phyloP scores from a whole-genome alignment of 768 basidiomycete genomes.

The Trametes cubensis region DNA sequence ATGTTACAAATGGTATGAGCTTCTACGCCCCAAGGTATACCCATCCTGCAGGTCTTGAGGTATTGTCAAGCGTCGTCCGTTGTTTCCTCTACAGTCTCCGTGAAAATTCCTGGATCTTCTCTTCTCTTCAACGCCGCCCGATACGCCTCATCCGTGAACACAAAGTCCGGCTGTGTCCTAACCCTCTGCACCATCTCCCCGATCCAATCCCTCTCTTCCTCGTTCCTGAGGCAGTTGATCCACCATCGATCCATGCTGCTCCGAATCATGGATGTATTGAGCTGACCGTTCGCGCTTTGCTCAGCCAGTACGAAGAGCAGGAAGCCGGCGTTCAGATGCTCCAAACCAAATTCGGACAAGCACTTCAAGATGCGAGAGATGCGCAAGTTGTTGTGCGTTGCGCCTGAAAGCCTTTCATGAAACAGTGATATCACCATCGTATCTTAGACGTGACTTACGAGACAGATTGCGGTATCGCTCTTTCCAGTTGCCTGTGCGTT shows the following conservation, averaged over 20 bases:
- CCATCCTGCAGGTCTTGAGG: too few relatives aligned
- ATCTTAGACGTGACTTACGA: conserved; percentile 47
- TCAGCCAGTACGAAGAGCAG: conserved; percentile 69
- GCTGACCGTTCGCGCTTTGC: conserved; percentile 59
- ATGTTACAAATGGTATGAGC: too few relatives aligned
- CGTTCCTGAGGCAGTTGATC: conserved; percentile 70
- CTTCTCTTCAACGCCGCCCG: conserved; percentile 49
- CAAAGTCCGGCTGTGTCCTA: conserved; percentile 38
- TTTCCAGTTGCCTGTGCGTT: conserved; percentile 53
- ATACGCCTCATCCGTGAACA: conserved; percentile 64
- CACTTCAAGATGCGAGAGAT: conserved; percentile 79
- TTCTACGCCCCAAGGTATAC: too few relatives aligned
- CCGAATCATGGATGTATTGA: conserved; percentile 50
- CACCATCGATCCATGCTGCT: conserved; percentile 80
- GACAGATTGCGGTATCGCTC: conserved; percentile 64
- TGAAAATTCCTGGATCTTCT: conserved; percentile 40
- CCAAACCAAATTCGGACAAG: conserved; percentile 69
- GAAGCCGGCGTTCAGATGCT: conserved; percentile 65
- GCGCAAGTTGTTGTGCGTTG: conserved; percentile 75
- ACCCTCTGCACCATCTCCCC: conserved; percentile 52
- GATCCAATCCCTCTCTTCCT: conserved; percentile 61
- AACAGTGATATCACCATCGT: conserved; percentile 3
- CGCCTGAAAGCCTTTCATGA: conserved; percentile 42
- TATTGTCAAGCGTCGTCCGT: too few relatives aligned
- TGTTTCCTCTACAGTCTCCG: neutral